Evolutionary conservation across 345 rosid genomes (phyloP), one percentile per base, ranked within the genome.

Genomic region (Populus alba): DNA sequence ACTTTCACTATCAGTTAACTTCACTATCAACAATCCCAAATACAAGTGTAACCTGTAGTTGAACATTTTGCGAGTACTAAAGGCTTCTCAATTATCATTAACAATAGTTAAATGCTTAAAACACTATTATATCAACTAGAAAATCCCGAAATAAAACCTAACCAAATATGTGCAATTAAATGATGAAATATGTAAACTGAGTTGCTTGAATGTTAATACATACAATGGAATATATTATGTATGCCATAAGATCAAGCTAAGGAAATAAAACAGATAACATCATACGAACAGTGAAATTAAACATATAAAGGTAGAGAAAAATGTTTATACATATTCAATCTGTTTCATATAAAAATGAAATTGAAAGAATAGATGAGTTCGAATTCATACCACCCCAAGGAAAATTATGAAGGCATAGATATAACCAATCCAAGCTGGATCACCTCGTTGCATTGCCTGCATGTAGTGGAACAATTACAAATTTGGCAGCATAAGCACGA

Each of bases 401-500:
- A 82, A 75, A 71, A 82, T 82, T 59, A 66, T 57, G 77, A 82
- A 82, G 57, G 85, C 85, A 62, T 82, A 82, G 41, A 47, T 66
- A 75, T 82, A 82, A 11, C 82, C 85, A 27, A 78, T 66, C 85
- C 85, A 82, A 23, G 85, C 77, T 17, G 85, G 82, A 75, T 82
- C 82, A 8, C 79, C 85, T 65, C 22, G 66, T 71, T 82, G 79
- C 85, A 72, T 66, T 38, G 78, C 79, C 78, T 72, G 81, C 78
- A 71, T 29, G 45, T 65, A 7, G 47, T 22, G 5, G 59, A 65
- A 68, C 9, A 25, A 29, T 39, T 12, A 68, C 23, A 63, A 29
- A 23, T 53, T 53, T 53, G 2, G 23, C 38, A 17, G 67, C n/a
- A 43, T 15, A 7, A 62, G 41, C 53, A 35, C 11, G 35, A 16